These are phyloP conservation scores for Paramecium octaurelia DNA, from an alignment of 73 alveolate species.

Conservation along the genomic window DNA sequence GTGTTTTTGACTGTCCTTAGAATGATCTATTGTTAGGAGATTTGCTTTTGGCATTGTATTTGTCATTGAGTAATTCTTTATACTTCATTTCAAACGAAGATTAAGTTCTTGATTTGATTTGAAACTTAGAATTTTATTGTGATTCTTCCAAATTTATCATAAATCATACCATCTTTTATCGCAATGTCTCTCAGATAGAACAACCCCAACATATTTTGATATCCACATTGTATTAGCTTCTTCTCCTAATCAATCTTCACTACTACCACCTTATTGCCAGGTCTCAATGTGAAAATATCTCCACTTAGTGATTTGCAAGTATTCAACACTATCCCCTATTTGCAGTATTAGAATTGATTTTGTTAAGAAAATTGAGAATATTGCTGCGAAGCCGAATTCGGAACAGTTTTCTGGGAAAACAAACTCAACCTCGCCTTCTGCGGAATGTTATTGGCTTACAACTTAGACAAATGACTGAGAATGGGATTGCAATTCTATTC, in stretches of 20 bases:
- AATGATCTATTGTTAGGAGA: not conserved
- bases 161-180: not conserved
- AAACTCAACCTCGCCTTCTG: not conserved
- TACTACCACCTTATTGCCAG: not conserved
- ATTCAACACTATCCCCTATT: not conserved
- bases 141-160: not conserved
- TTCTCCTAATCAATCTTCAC: not conserved
- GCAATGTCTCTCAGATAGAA: slow-evolving; percentile 38
- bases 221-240: not conserved
- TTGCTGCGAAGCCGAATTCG: not conserved
- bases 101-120: not conserved
- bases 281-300: slow-evolving; percentile 26
- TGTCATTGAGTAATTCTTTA: not conserved
- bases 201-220: slow-evolving; percentile 14
- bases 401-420: not conserved
- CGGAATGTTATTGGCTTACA: not conserved
- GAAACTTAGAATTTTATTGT: not conserved
- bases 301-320: slow-evolving; percentile 44
- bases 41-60: not conserved
- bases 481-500: not conserved
- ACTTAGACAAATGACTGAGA: not conserved
- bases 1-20: not conserved
- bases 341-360: not conserved
- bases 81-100: not conserved
- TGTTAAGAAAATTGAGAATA: not conserved